Evolutionary conservation across 768 basidiomycete genomes (phyloP), one percentile per base, ranked within the genome.

Genomic region (Steccherinum ochraceum): DNA sequence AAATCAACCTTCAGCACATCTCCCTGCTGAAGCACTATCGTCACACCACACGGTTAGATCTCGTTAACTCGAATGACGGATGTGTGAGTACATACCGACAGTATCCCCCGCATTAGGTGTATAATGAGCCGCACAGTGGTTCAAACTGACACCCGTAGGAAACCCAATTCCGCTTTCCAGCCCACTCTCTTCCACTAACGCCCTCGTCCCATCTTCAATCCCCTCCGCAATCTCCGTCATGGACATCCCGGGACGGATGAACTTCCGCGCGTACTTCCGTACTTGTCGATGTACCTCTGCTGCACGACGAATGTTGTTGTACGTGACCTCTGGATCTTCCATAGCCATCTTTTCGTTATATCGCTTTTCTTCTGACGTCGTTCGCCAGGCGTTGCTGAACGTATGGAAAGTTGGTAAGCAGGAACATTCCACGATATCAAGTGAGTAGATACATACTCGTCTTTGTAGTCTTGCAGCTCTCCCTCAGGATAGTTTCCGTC

Each of bases 1-100:
- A 99, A 80, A 64, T 99, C 96, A 45, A 99, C 93, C 71, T 99
- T 98, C 55, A 99, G 74, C 16, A 97, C 87, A 62, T 98, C 95
- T 30, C 84, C 81, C 50, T 79, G 70, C 63, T 86, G 76, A 26
- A 98, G 71, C 21, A 93, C 94, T 94, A 64, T 56, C 25, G 27
- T 27, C 18, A 26, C 21, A n/a, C n/a, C n/a, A n/a, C n/a, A n/a
- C n/a, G n/a, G n/a, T n/a, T n/a, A n/a, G 44, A 30, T 42, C 19
- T 20, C 50, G 21, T 55, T 39, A 53, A 48, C 18, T 16, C 21
- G 30, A 56, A 27, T 41, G 20, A 20, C 45, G 43, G 26, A 52
- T n/a, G 44, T 62, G 40, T 58, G n/a, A n/a, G n/a, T n/a, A 70
- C 82, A 54, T 58, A 93, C 93, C 78, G 50, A 66, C 80, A 2